Conservation (phyloP, 2,329 filamentous ascomycete species). For the Mycogone perniciosa region DNA sequence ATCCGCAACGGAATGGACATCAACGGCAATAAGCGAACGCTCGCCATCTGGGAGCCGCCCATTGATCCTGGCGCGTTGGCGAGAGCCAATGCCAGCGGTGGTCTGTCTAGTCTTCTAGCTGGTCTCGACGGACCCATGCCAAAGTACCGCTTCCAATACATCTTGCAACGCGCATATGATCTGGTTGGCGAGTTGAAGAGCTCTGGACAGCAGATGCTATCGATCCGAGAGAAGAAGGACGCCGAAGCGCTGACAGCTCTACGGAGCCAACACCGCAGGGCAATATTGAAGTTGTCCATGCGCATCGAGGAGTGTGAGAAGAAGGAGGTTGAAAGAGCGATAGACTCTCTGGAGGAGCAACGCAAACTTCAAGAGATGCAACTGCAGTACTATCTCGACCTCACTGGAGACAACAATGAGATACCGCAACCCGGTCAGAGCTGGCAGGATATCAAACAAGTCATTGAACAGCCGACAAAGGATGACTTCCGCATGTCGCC, state of each 20-base stretch:
- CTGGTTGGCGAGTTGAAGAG: not conserved
- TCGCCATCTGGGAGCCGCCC: not conserved
- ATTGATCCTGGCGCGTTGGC: not conserved
- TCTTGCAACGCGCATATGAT: not conserved
- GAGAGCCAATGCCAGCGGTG: not conserved
- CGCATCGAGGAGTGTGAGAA: not conserved
- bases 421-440: not conserved
- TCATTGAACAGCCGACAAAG: not conserved
- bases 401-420: not conserved
- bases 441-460: not conserved
- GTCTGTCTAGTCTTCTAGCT: not conserved
- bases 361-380: not conserved
- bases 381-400: not conserved
- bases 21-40: not conserved
- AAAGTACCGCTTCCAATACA: not conserved
- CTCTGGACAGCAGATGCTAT: not conserved
- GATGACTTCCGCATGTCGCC: not conserved
- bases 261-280: not conserved
- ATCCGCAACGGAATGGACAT: not conserved
- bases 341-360: not conserved
- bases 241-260: not conserved
- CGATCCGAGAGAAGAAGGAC: not conserved
- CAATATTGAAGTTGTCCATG: not conserved
- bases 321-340: not conserved
- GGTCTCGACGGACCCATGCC: not conserved